Percentiles rank a stretch among this genome's conserved stretches.
Evolutionary conservation across 768 basidiomycete genomes (phyloP).

Genomic region (Rickenella mellea): DNA sequence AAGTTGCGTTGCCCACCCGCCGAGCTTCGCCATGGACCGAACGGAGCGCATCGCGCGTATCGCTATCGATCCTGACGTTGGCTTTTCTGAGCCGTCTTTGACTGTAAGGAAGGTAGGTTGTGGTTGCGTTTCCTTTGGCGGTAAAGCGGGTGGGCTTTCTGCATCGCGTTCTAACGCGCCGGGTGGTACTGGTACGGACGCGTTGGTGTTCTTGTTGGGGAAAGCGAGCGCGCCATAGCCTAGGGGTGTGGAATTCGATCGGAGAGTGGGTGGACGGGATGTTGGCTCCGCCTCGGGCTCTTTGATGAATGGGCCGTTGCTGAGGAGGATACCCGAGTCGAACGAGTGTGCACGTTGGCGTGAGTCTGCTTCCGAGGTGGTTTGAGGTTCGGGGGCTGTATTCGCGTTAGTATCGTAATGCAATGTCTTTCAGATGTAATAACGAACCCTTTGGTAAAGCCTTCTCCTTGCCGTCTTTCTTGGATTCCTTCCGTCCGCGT

Average conservation of each 20-base stretch:
- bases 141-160: too few relatives aligned
- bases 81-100: too few relatives aligned
- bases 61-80: constrained; percentile 66
- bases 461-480: constrained; percentile 44
- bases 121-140: too few relatives aligned
- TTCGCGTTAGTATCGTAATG: constrained; percentile 22
- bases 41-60: constrained; percentile 72
- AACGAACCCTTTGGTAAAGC: too few relatives aligned
- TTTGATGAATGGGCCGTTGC: too few relatives aligned
- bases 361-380: constrained; percentile 15
- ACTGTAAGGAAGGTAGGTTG: too few relatives aligned
- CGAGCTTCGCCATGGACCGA: constrained; percentile 59
- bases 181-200: constrained; percentile 30
- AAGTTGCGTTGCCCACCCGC: constrained; percentile 76
- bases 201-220: constrained; percentile 24
- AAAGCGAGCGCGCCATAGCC: constrained; percentile 12
- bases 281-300: constrained; percentile 2
- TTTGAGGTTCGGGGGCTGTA: constrained; percentile 34
- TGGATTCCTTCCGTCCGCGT: constrained; percentile 62
- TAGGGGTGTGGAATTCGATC: constrained; percentile 13
- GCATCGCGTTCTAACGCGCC: too few relatives aligned
- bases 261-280: too few relatives aligned
- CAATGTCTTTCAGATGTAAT: not conserved
- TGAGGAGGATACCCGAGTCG: constrained; percentile 29
- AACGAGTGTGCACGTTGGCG: constrained; percentile 46